Evolutionary conservation across 1,139 yeast genomes (phyloP), one percentile per base, ranked within the genome.

Genomic region (Debaryomyces sp.): DNA sequence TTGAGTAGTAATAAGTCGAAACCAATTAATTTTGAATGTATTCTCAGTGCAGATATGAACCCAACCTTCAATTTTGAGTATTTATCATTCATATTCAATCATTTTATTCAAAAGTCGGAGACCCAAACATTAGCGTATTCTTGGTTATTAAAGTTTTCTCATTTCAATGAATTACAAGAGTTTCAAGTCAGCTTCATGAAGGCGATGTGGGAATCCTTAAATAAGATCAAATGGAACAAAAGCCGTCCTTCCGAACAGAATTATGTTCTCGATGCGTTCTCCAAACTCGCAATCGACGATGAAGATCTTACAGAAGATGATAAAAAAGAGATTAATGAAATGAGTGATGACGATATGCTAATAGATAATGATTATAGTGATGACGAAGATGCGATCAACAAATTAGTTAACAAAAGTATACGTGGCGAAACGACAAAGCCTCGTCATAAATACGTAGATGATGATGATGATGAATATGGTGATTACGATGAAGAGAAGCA

Each of bases 21-120:
- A 2, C 46, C 47, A 3, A 49, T 63, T 23, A 50, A 71, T 34
- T 61, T 87, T 17, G 82, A 81, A 3, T 67, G 78, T 4, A 58
- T 63, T 1, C 61, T 89, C 23, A 62, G 70, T 15, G 74, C 80
- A 8, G 75, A 77, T 32, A 70, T 88, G 69, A 84, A 80, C 57
- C 91, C 96, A 1, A 76, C 81, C 12, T 86, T 89, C 61, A 82
- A 85, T 58, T 77, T 72, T 50, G 84, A 80, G 34, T 76, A 78
- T 30, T 54, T 66, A 9, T 77, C 89, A 0, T 87, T 90, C 57
- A 78, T 86, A 30, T 90, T 89, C 76, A 87, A 87, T 60, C 76
- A 80, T 54, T 71, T 70, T 29, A 21, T 37, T 8, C n/a, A n/a
- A 7, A 43, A 43, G 26, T 45, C 51, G 1, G 44, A 46, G 12